These are phyloP conservation scores for Diaporthe nobilis DNA, from an alignment of 2,329 filamentous ascomycete genomes.

Conservation along the genomic window DNA sequence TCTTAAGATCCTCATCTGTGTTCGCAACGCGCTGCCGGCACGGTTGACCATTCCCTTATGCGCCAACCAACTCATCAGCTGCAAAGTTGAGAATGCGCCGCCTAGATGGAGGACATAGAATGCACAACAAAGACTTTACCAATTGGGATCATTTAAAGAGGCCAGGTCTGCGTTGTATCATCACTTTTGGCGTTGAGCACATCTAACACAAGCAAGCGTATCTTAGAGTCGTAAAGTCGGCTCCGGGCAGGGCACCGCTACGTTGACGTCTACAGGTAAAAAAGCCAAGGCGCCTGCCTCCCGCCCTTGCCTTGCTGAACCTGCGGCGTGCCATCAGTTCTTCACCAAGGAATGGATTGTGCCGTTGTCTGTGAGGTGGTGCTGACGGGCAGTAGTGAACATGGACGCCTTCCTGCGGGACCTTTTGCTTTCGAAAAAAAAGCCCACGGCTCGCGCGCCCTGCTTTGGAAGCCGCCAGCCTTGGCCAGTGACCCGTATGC, in stretches of 20 bases:
- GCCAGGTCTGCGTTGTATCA: not conserved
- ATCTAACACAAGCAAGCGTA: not conserved
- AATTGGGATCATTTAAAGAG: not conserved
- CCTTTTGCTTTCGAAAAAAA: too few relatives aligned
- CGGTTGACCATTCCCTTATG: not conserved
- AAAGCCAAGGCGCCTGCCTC: not conserved
- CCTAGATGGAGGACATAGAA: not conserved
- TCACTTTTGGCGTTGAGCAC: not conserved
- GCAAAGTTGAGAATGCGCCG: not conserved
- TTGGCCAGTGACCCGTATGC: not conserved
- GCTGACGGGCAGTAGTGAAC: not conserved
- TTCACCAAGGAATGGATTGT: not conserved
- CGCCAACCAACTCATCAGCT: not conserved
- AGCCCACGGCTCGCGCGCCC: not conserved
- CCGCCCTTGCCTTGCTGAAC: not conserved
- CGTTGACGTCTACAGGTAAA: not conserved
- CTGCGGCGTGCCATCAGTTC: not conserved
- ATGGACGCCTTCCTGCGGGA: not conserved
- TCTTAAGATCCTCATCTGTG: not conserved
- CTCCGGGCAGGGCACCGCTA: not conserved
- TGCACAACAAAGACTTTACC: not conserved
- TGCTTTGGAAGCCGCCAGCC: not conserved
- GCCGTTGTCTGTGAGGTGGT: not conserved
- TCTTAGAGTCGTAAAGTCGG: not conserved
- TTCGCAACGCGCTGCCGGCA: not conserved